A percentile compares a stretch with the other conserved stretches of the same genome.
Evolutionary conservation across 192 early-diverging fungal genomes (phyloP).

Genomic region (Lobosporangium transversale): DNA sequence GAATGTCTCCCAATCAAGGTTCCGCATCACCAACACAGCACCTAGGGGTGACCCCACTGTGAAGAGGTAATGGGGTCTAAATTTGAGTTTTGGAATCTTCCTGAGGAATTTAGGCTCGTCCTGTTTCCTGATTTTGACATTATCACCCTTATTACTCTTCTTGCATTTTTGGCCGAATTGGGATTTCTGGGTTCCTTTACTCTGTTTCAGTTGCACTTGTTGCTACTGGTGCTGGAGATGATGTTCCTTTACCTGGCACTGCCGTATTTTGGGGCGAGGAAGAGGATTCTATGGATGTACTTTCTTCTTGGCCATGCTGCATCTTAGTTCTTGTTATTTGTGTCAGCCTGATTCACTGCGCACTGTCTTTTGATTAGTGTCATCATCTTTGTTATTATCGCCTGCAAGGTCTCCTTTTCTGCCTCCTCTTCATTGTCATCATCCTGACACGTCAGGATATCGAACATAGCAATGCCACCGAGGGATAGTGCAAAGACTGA

Average conservation of each 20-base stretch:
- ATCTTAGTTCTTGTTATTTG: neutral
- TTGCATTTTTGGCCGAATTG: too few relatives aligned
- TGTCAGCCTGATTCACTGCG: too few relatives aligned
- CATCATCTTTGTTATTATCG: too few relatives aligned
- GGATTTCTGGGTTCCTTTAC: too few relatives aligned
- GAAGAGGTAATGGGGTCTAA: constrained; percentile 60
- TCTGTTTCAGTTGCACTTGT: too few relatives aligned
- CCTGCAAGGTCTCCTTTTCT: neutral
- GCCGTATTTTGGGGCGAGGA: neutral
- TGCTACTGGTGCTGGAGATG: neutral
- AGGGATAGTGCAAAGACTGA: constrained; percentile 72
- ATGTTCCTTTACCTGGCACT: neutral
- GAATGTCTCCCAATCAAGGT: constrained; percentile 62
- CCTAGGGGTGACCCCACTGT: constrained; percentile 66
- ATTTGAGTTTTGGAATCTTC: constrained; percentile 51
- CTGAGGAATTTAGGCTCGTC: constrained; percentile 42
- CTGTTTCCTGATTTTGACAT: constrained; percentile 23
- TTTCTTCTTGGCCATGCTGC: neutral
- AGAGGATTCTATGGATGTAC: too few relatives aligned
- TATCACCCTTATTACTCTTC: too few relatives aligned
- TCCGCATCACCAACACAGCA: constrained; percentile 71
- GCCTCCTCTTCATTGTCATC: constrained; percentile 34
- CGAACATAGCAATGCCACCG: constrained; percentile 75
- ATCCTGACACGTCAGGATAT: constrained; percentile 66
- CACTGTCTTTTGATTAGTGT: too few relatives aligned